Evolutionary conservation across 2,329 filamentous ascomycete genomes (phyloP), one percentile per base, ranked within the genome.

Genomic region (Fusarium pseudograminearum): DNA sequence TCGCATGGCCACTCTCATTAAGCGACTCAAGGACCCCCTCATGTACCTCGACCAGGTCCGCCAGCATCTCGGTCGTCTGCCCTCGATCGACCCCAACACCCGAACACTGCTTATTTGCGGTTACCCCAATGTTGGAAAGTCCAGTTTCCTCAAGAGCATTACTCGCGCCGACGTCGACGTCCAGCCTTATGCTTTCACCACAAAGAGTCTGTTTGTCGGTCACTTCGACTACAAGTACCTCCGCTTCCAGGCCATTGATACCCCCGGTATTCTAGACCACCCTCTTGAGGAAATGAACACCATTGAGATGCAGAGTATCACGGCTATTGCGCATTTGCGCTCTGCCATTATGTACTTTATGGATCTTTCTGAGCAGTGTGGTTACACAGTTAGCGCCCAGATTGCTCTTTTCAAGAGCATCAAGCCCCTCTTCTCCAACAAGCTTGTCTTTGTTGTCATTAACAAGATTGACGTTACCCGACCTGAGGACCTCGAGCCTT

Each of bases 271-370:
- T 73, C 84, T 99, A 65, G 96, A 99, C 76, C 96, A 99, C 80
- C 94, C 95, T 36, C 89, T 99, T 11, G 96, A 98, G 82, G 96
- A 98, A 84, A 99, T 98, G 96, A 97, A 98, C 83, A 98, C 96
- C 5, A 99, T 99, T 78, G 96, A 99, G 83, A 98, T 98, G 93
- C 96, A 98, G 85, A 81, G 92, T 67, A 98, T 99, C 73, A 98
- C 95, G 20, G 96, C 97, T 14, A 97, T 99, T 83, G 96, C 96
- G 53, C 97, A 99, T 84, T 86, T 99, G 78, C 89, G 95, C 75
- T 97, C 94, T 42, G 95, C 95, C 59, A 97, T 99, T 70, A 85
- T 98, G 64, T 98, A 98, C 82, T 98, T 98, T 79, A 97, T 98
- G 93, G 95, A 98, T 84, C 85, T 98, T 66, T 97, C 93, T 24